These are phyloP conservation scores for Fusarium torreyae DNA, from an alignment of 2,329 filamentous ascomycete genomes.

Conservation along the genomic window DNA sequence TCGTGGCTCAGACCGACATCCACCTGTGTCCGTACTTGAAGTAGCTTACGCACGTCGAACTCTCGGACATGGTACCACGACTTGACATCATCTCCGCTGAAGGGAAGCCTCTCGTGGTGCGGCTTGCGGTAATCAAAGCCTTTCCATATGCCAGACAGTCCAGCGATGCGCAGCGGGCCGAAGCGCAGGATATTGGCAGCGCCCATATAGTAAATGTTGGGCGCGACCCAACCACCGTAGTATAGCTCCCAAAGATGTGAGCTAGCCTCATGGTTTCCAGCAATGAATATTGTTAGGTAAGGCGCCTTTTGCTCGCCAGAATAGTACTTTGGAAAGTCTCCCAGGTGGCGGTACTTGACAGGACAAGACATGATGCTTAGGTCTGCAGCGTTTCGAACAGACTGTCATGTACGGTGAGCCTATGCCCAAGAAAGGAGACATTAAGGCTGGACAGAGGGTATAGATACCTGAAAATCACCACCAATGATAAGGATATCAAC, in stretches of 20 bases:
- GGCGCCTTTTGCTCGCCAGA: constrained; percentile 82
- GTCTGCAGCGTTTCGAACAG: constrained; percentile 90
- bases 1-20: constrained; percentile 95
- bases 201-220: constrained; percentile 97
- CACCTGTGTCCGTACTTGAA: constrained; percentile 87
- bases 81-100: constrained; percentile 81
- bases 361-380: constrained; percentile 92
- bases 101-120: constrained; percentile 89
- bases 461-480: constrained; percentile 87
- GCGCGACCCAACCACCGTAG: constrained; percentile 97
- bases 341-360: constrained; percentile 86
- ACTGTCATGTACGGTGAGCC: constrained; percentile 61
- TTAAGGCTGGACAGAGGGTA: background rate
- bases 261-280: constrained; percentile 95
- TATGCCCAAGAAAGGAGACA: background rate
- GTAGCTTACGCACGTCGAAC: constrained; percentile 89
- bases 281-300: constrained; percentile 92
- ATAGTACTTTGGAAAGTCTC: constrained; percentile 97
- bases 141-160: constrained; percentile 96
- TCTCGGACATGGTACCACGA: constrained; percentile 93
- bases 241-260: constrained; percentile 93
- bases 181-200: constrained; percentile 90
- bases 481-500: constrained; percentile 95
- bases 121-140: constrained; percentile 86
- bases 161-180: constrained; percentile 89